Evolutionary conservation across 768 basidiomycete species (phyloP), one percentile per base, ranked within the genome.

Genomic region (Suillus fuscotomentosus): DNA sequence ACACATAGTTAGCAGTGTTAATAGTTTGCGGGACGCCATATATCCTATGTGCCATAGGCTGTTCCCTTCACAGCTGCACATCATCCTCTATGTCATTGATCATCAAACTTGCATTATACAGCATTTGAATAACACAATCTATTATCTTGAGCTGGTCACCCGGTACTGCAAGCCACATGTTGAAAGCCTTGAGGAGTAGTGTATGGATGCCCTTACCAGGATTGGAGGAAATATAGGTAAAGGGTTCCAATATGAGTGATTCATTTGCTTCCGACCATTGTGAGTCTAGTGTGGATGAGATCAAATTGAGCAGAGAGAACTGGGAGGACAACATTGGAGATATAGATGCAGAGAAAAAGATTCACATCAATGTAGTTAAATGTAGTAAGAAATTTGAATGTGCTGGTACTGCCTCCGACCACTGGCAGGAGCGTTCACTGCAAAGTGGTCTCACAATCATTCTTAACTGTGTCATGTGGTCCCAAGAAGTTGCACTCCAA

Each of bases 21-120:
- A 99, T 95, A 0, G 97, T 97, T 73, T 98, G 97, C 0, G 97
- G 94, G 3, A 97, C 80, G 1, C 97, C 97, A 69, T 97, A 99
- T 68, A 99, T 97, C 79, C 92, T 94, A 79, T 99, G 96, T 0
- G 94, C 88, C 31, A 96, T 71, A 83, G 96, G 96, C 38, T 85
- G 82, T 3, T 97, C 97, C 67, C 97, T 78, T 24, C 95, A 83
- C 45, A 97, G 81, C 68, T 94, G 91, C 0, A 92, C 91, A 62
- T 91, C 91, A 67, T 97, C 95, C 75, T 97, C 93, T 45, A 97
- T 96, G 73, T 97, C 95, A 72, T 97, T 95, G 66, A 97, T 85
- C 96, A 99, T 83, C 38, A 99, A 81, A 73, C 92, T 95, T 7
- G 96, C 95, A 61, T 89, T 94, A 69, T 99, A 97, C 22, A 99